phyloP scores from a whole-genome alignment of 2,329 filamentous ascomycete species.

The Grosmannia clavigera region DNA sequence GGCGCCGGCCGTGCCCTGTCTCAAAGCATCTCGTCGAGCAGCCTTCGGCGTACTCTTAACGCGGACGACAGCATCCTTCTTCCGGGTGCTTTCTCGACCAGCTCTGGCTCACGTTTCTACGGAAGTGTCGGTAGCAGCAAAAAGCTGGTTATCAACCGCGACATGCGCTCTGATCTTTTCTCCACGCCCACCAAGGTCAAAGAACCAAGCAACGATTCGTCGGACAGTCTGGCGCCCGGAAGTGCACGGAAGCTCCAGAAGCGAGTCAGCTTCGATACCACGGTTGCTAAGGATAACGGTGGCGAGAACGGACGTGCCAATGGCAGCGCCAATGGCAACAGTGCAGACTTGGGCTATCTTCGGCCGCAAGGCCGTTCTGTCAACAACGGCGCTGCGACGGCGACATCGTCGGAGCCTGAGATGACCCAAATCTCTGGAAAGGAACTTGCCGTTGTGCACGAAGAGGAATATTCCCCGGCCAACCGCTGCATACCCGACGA shows the following conservation, averaged over 20 bases:
- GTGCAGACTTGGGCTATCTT: conserved; percentile 47
- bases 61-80: conserved; percentile 76
- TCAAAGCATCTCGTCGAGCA: conserved; percentile 84
- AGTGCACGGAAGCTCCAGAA: conserved; percentile 53
- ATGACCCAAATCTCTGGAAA: conserved; percentile 63
- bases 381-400: conserved; percentile 26
- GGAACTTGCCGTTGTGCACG: conserved; percentile 67
- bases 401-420: conserved; percentile 27
- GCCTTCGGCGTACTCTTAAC: conserved; percentile 68
- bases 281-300: conserved; percentile 29
- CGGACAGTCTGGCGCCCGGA: conserved; percentile 22
- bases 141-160: conserved; percentile 84
- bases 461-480: conserved; percentile 35
- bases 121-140: conserved; percentile 65
- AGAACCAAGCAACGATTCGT: conserved; percentile 19
- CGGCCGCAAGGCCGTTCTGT: conserved; percentile 34
- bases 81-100: conserved; percentile 72
- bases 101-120: conserved; percentile 49
- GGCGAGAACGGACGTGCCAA: conserved; percentile 9
- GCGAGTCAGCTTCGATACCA: conserved; percentile 82
- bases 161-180: conserved; percentile 63
- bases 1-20: conserved; percentile 55
- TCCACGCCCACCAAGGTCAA: conserved; percentile 45
- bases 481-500: conserved; percentile 13
- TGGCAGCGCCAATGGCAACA: conserved; percentile 24